Evolutionary conservation across 192 early-diverging fungal genomes (phyloP).

Genomic region (Backusella luteola): DNA sequence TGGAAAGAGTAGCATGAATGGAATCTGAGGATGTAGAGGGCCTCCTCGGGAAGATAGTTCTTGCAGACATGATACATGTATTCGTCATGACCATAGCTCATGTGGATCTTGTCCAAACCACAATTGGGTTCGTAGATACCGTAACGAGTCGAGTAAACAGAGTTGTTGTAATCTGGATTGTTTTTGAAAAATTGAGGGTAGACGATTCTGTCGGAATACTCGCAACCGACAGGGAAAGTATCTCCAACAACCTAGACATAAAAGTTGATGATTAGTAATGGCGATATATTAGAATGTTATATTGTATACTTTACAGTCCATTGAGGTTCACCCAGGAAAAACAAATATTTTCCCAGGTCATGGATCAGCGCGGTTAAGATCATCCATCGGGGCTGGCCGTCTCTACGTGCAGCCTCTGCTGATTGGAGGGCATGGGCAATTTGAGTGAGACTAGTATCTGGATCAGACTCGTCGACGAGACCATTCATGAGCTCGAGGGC

Average conservation of each 20-base stretch:
- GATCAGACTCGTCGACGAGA: conserved; percentile 50
- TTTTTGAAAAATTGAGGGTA: conserved; percentile 35
- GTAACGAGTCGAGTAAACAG: conserved; percentile 29
- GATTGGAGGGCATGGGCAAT: conserved; percentile 51
- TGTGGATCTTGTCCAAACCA: conserved; percentile 43
- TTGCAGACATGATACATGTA: conserved; percentile 50
- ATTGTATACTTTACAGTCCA: conserved; percentile 39
- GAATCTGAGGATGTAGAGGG: conserved; percentile 45
- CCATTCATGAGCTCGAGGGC: conserved; percentile 43
- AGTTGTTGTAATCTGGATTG: conserved; percentile 40
- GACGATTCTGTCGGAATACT: conserved; percentile 42
- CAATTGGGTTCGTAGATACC: conserved; percentile 50
- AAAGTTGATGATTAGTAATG: not conserved
- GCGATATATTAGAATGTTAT: not conserved
- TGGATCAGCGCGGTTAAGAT: conserved; percentile 48
- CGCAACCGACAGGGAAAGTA: conserved; percentile 55
- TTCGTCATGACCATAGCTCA: conserved; percentile 57
- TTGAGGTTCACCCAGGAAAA: conserved; percentile 44
- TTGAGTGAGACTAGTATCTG: conserved; percentile 49
- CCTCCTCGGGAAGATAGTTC: conserved; percentile 42
- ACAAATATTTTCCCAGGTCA: conserved; percentile 51
- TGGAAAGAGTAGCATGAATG: conserved; percentile 55
- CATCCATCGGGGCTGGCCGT: conserved; percentile 50
- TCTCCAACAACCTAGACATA: conserved; percentile 39
- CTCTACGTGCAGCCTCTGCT: conserved; percentile 44